Evolutionary conservation across 2,329 filamentous ascomycete species (phyloP).

Genomic region (Periconia digitata): DNA sequence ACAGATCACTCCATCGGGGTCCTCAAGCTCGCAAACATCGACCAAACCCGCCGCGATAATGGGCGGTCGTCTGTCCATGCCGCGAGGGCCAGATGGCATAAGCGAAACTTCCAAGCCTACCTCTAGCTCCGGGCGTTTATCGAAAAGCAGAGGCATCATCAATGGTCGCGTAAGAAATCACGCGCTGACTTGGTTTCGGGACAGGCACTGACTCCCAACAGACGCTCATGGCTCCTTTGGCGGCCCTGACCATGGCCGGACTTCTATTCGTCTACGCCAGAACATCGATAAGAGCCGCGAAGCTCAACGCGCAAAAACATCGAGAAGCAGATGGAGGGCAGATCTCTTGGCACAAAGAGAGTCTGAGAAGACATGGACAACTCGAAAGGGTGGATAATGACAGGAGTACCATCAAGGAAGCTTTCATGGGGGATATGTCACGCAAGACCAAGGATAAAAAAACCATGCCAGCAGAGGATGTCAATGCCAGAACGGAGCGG

Average conservation of each 20-base stretch:
- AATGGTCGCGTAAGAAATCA: conserved; percentile 35
- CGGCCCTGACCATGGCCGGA: conserved; percentile 64
- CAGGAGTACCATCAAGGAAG: conserved; percentile 34
- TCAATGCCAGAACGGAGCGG: conserved; percentile 31
- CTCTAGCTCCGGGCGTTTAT: conserved; percentile 33
- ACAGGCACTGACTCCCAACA: conserved; percentile 21
- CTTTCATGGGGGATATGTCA: conserved; percentile 33
- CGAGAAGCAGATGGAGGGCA: conserved; percentile 60
- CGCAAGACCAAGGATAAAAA: conserved; percentile 30
- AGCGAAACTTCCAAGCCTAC: conserved; percentile 45
- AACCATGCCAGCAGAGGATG: conserved; percentile 16
- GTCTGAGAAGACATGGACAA: conserved; percentile 54
- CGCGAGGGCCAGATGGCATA: conserved; percentile 46
- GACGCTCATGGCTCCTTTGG: conserved; percentile 62
- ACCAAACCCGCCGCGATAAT: conserved; percentile 27
- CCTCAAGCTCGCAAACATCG: background rate
- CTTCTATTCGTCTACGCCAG: conserved; percentile 64
- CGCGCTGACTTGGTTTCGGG: background rate
- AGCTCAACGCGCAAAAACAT: conserved; percentile 63
- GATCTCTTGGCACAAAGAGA: conserved; percentile 58
- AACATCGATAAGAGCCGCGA: conserved; percentile 66
- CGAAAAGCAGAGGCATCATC: conserved; percentile 34
- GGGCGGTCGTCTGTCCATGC: conserved; percentile 51
- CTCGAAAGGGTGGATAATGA: conserved; percentile 48
- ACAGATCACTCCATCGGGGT: background rate